Base-by-base conservation (phyloP, 345 rosid genomes). In the Brassica rapa region DNA sequence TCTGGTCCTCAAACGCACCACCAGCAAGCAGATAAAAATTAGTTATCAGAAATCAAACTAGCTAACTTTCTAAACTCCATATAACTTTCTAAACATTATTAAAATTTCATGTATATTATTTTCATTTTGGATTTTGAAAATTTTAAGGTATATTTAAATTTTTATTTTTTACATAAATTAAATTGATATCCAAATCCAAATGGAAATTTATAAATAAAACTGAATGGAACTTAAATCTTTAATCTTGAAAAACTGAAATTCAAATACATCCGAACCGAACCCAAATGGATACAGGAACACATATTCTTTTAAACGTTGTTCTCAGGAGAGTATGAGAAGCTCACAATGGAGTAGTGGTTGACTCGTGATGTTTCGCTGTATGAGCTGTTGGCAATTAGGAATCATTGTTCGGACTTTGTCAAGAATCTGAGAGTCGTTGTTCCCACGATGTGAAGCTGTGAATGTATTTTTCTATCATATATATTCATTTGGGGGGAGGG, bases 61-160 rank as follows among this genome's bases (percentile, higher is more conserved):
- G 88, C 90, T 80, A 94, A 66, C 79, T 87, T 91, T 75, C 97
- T 87, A 70, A 86, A 88, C 77, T 94, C 97, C 97, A 92, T 94
- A 77, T 29, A 87, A 94, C 81, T 92, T 94, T 32, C 35, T 32
- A 32, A 32, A 6, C 41, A 35, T 5, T 25, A 65, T 41, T 57
- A 16, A 35, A 71, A 10, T 62, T n/a, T 71, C 4, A 9, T 39
- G 46, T 39, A 37, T 37, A 37, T 37, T 37, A 37, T 39, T 39
- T 32, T 10, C 9, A 39, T 39, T 39, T 10, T 39, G 46, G 10
- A 9, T 10, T 39, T 39, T 39, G 12, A 39, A 39, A 10, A 39
- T 39, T 39, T 39, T 39, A 39, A 39, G 10, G 46, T 39, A 39
- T 39, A 39, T 10, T 9, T 39, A 3, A 14, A 9, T 39, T 3